Conservation (phyloP, 495 filamentous ascomycete genomes). For the Hypoxylon fragiforme region DNA sequence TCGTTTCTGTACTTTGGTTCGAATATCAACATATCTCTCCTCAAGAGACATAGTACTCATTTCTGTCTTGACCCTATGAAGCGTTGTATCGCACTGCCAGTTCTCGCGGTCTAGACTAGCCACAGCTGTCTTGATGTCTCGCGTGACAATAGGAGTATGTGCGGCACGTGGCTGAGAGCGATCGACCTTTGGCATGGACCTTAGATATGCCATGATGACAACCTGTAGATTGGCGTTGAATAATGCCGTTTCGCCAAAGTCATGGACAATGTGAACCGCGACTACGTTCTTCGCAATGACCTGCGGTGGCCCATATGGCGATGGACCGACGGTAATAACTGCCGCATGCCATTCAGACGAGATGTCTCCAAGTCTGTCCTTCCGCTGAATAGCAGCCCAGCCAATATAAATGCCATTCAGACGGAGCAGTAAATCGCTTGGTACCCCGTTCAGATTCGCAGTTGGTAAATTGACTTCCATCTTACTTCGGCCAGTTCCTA, state of each 20-base stretch:
- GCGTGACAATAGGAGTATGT: constrained; percentile 45
- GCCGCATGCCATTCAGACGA: constrained; percentile 53
- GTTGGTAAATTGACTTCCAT: constrained; percentile 41
- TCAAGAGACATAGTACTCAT: constrained; percentile 34
- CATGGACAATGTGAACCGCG: constrained; percentile 49
- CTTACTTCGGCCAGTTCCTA: constrained; percentile 38
- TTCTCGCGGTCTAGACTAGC: constrained; percentile 56
- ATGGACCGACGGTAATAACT: constrained; percentile 56
- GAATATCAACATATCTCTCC: constrained; percentile 46
- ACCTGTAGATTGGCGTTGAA: constrained; percentile 49
- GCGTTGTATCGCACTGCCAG: constrained; percentile 52
- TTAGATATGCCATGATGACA: constrained; percentile 60
- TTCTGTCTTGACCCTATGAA: constrained; percentile 32
- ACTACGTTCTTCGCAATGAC: constrained; percentile 46
- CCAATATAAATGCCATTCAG: constrained; percentile 65
- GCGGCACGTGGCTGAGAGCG: constrained; percentile 44
- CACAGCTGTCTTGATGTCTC: constrained; percentile 54
- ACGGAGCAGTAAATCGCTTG: constrained; percentile 51
- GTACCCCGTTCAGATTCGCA: constrained; percentile 47
- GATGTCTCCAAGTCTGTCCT: constrained; percentile 20
- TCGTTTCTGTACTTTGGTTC: constrained; percentile 50
- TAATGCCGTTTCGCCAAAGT: constrained; percentile 47
- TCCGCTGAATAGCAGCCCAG: constrained; percentile 54
- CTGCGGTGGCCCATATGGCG: constrained; percentile 41
- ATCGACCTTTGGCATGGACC: constrained; percentile 39